These are phyloP conservation scores for Coelastrella sp. DNA, from an alignment of 139 green algal species.

Conservation along the genomic window DNA sequence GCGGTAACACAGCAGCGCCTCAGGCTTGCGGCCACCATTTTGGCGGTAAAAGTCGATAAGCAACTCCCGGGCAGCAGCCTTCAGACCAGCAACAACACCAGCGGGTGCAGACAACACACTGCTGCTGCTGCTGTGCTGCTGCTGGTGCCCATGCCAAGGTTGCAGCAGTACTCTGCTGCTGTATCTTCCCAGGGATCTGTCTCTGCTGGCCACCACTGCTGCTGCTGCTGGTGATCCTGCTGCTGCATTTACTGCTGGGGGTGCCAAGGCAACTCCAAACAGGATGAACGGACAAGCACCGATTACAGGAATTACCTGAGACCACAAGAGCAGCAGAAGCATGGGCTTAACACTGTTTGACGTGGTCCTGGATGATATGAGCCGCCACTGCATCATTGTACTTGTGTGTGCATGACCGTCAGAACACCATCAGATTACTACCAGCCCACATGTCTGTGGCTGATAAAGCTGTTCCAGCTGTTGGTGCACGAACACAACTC, in stretches of 20 bases:
- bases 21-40: conserved; percentile 65
- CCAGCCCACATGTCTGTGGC: too few species aligned
- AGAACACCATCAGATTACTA: too few species aligned
- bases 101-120: not conserved
- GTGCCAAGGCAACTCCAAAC: conserved; percentile 75
- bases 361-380: too few species aligned
- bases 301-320: conserved; percentile 52
- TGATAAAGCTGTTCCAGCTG: too few species aligned
- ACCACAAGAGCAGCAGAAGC: not conserved
- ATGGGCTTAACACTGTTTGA: too few species aligned
- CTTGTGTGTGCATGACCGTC: too few species aligned
- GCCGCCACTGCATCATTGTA: too few species aligned
- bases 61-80: conserved; percentile 56
- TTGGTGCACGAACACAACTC: too few species aligned
- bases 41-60: conserved; percentile 64
- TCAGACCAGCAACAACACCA: conserved; percentile 63
- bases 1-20: conserved; percentile 60
- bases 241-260: conserved; percentile 57
- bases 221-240: conserved; percentile 65
- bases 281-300: conserved; percentile 74
- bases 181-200: conserved; percentile 60
- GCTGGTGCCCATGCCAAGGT: conserved; percentile 12
- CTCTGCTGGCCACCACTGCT: conserved; percentile 72
- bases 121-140: not conserved
- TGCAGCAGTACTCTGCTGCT: conserved; percentile 59